Evolutionary conservation across 768 basidiomycete species (phyloP).

Genomic region (Calocera viscosa): DNA sequence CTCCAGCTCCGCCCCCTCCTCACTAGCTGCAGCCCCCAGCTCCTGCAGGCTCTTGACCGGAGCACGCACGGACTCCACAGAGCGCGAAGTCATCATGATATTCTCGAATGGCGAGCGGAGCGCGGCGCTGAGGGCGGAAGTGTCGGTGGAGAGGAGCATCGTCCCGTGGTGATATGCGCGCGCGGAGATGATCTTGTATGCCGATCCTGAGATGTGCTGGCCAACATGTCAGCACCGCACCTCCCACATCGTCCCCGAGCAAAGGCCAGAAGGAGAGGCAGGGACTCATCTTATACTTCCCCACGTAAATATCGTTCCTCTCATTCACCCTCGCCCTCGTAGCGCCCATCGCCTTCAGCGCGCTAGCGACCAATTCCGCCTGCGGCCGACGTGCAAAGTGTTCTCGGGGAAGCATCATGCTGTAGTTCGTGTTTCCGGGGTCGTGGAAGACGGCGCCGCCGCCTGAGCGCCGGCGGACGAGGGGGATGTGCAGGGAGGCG

Average conservation of each 20-base stretch:
- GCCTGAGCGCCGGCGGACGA: neutral
- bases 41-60: constrained; percentile 51
- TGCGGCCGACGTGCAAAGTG: constrained; percentile 71
- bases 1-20: constrained; percentile 19
- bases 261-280: neutral
- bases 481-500: neutral
- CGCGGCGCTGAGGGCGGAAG: constrained; percentile 59
- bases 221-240: constrained; percentile 13
- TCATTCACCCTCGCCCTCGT: constrained; percentile 65
- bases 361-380: constrained; percentile 61
- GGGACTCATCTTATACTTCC: constrained; percentile 71
- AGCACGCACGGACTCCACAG: constrained; percentile 82
- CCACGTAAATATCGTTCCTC: constrained; percentile 82
- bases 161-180: constrained; percentile 97
- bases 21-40: neutral
- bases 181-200: constrained; percentile 84
- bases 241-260: neutral
- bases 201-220: constrained; percentile 90
- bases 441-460: constrained; percentile 43
- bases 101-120: constrained; percentile 36
- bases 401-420: constrained; percentile 72
- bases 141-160: constrained; percentile 81
- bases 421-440: constrained; percentile 93
- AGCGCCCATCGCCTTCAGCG: constrained; percentile 63
- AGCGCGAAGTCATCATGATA: constrained; percentile 60